phyloP scores from a whole-genome alignment of 805 yeast genomes.

The Kuraishia floccosa region DNA sequence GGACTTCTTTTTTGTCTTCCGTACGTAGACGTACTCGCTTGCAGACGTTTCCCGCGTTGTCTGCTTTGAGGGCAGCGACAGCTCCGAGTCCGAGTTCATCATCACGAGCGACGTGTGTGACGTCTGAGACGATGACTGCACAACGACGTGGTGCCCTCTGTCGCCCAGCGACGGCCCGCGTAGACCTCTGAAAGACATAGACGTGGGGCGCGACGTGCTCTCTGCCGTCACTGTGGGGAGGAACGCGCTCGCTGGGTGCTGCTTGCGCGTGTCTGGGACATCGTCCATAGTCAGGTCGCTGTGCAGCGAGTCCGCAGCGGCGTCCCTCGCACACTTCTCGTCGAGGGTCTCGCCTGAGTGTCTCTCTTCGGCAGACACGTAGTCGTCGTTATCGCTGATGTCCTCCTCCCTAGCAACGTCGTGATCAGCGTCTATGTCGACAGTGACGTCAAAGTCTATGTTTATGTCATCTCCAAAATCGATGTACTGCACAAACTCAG shows the following conservation, averaged over 20 bases:
- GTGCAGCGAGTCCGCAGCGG: too few species aligned
- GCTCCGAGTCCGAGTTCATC: slow-evolving; percentile 9
- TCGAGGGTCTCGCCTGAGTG: too few species aligned
- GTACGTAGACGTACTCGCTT: slow-evolving; percentile 4
- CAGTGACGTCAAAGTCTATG: too few species aligned
- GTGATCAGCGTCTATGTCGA: too few species aligned
- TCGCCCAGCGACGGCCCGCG: slow-evolving; percentile 44
- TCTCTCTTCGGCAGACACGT: too few species aligned
- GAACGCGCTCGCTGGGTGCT: not conserved
- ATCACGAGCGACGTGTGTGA: slow-evolving; percentile 15
- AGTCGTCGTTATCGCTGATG: too few species aligned
- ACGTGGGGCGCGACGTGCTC: slow-evolving; percentile 2
- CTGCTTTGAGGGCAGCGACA: too few species aligned
- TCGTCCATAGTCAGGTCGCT: too few species aligned
- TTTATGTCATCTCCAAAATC: too few species aligned
- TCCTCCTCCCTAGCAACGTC: too few species aligned
- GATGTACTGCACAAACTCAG: slow-evolving; percentile 33
- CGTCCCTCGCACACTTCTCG: too few species aligned
- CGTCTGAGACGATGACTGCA: slow-evolving; percentile 15
- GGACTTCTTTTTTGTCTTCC: not conserved
- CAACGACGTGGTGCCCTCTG: slow-evolving; percentile 4
- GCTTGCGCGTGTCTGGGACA: too few species aligned
- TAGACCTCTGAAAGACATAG: slow-evolving; percentile 52
- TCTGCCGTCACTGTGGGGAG: not conserved
- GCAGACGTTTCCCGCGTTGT: not conserved